Base-by-base conservation (phyloP, 2,329 filamentous ascomycete species). In the Epichloe sylvatica region DNA sequence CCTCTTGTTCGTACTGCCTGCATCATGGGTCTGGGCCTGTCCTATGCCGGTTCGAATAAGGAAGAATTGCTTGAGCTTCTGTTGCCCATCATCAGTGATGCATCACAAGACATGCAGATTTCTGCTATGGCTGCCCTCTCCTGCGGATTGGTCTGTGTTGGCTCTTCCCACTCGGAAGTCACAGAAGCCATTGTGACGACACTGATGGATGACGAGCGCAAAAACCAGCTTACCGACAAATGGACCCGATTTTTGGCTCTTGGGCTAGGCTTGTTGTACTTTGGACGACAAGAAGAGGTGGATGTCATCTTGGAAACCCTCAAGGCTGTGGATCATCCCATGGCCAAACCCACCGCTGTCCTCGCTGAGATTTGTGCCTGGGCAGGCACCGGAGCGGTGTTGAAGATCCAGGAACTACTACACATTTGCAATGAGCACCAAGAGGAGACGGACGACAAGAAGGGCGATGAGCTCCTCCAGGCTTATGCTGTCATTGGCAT, bases 351-450 rank as follows among this genome's bases (percentile, higher is more conserved):
- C n/a, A 95, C 91, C 1, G 86, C 87, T 1, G 87, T 97, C 5
- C 78, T 98, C 53, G 89, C 90, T 15, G 91, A 95, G 62, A 94
- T 97, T 50, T 98, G 94, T 63, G 92, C 92, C 4, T 98, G 91
- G 89, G 92, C 92, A 46, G 92, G 92, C 51, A 98, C 94, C 43
- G 92, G 94, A 55, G 91, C 92, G 8, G 92, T 98, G 51, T 73
- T 98, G 57, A 98, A 98, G 75, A 81, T 98, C 49, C 92, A 98
- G 67, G 90, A 97, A 67, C 79, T 98, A 53, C 80, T 98, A 42
- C 92, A 97, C 67, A 91, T 97, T 62, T 98, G 92, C 74, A 97
- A 96, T 61, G 91, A 97, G 68, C 88, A 95, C 61, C 84, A 96
- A 55, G 92, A 97, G 59, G 91, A 95, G 56, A 84, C 86, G 49